phyloP scores from a whole-genome alignment of 2,329 filamentous ascomycete species.

The Cladosporium sphaerospermum region DNA sequence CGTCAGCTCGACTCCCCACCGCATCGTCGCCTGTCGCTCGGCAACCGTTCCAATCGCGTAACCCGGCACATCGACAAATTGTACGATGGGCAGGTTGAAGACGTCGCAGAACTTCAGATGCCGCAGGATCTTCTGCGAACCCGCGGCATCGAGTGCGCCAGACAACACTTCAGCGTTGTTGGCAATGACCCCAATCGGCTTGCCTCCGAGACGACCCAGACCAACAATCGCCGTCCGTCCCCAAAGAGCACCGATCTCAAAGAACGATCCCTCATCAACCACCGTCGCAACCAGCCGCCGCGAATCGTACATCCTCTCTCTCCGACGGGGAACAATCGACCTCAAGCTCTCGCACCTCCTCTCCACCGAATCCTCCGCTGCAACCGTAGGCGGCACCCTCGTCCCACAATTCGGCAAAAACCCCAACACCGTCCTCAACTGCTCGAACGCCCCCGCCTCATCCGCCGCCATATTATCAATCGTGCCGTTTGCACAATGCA shows the following conservation, averaged over 20 bases:
- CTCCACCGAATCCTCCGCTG: conserved; percentile 43
- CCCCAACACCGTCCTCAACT: conserved; percentile 50
- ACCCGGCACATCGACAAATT: conserved; percentile 58
- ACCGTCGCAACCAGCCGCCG: conserved; percentile 52
- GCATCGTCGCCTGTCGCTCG: conserved; percentile 58
- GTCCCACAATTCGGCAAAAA: conserved; percentile 55
- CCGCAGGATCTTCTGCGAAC: conserved; percentile 55
- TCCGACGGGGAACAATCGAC: conserved; percentile 51
- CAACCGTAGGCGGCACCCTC: conserved; percentile 44
- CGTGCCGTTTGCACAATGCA: conserved; percentile 61
- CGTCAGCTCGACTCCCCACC: conserved; percentile 56
- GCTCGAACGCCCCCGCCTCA: conserved; percentile 57
- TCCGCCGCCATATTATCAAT: conserved; percentile 58
- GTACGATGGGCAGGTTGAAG: conserved; percentile 58
- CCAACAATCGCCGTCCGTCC: conserved; percentile 57
- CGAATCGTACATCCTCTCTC: conserved; percentile 56
- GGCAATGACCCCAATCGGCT: conserved; percentile 53
- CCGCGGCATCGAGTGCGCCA: conserved; percentile 51
- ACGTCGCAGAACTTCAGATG: conserved; percentile 59
- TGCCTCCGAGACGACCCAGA: conserved; percentile 52
- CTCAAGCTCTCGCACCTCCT: conserved; percentile 46
- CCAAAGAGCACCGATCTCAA: conserved; percentile 60
- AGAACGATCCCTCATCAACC: conserved; percentile 52
- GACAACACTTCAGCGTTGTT: conserved; percentile 57
- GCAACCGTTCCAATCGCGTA: conserved; percentile 60